Conservation (phyloP, 1,139 yeast species). For the Sugiyamaella neomexicana region DNA sequence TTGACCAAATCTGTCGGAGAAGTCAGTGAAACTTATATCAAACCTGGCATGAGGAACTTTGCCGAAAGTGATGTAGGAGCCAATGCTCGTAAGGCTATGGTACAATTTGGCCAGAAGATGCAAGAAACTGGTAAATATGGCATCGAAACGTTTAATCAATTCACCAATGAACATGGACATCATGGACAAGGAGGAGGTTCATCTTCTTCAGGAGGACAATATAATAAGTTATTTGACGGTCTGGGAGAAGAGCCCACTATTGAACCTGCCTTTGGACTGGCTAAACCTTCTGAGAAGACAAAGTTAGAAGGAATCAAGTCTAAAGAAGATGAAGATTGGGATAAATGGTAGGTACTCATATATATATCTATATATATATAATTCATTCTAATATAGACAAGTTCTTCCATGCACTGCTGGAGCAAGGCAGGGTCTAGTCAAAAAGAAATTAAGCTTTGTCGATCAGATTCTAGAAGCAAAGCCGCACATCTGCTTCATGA, state of each 20-base stretch:
- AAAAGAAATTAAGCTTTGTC: conserved; percentile 14
- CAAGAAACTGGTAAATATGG: conserved; percentile 79
- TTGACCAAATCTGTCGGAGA: conserved; percentile 82
- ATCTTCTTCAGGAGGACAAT: conserved; percentile 47
- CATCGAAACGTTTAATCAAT: conserved; percentile 58
- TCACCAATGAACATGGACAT: conserved; percentile 53
- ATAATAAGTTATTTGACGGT: conserved; percentile 55
- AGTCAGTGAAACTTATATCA: conserved; percentile 83
- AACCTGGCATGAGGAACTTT: conserved; percentile 80
- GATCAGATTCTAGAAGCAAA: neutral
- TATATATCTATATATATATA: no score
- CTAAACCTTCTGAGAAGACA: conserved; percentile 60
- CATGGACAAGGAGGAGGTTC: conserved; percentile 30
- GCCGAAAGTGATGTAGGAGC: conserved; percentile 75
- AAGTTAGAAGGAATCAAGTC: conserved; percentile 53
- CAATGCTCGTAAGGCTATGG: conserved; percentile 88
- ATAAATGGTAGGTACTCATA: conserved; percentile 39
- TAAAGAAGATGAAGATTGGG: conserved; percentile 49
- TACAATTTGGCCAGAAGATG: conserved; percentile 92
- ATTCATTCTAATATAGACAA: neutral
- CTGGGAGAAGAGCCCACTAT: conserved; percentile 43
- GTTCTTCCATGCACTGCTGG: no score
- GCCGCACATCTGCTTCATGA: conserved; percentile 12
- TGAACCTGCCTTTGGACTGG: conserved; percentile 70
- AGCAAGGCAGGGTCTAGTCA: conserved; percentile 1